Base-by-base conservation (phyloP, 257 asterid species). In the Solanum sitiens region DNA sequence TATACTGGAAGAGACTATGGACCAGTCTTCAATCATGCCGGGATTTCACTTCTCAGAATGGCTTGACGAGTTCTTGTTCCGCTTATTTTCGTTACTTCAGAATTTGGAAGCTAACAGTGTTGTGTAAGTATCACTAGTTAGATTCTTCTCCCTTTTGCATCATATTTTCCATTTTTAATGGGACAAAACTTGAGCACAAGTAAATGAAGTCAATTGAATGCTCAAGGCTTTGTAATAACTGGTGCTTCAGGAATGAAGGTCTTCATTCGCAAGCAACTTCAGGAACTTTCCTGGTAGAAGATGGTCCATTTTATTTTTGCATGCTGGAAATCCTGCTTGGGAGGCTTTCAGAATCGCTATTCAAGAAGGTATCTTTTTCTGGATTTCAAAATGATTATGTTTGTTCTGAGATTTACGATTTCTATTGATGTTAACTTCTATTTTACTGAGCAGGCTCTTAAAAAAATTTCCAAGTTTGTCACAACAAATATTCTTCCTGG, bases 31-130 rank as follows among this genome's bases (percentile, higher is more conserved):
- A 85, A 90, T 91, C 47, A 89, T 96, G 83, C 92, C 97, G 11
- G 94, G 95, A 83, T 91, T 97, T 91, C 87, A 84, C 88, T 95
- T 97, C 91, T 94, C 99, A 30, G 98, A 96, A 89, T 97, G 99
- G 99, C 99, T 97, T 80, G 99, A 97, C 83, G 99, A 97, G 95
- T 97, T 97, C 92, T 94, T 97, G 82, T 92, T 93, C 77, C 98
- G 99, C 87, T 90, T 97, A 72, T 97, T 97, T 94, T 89, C 99
- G 61, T 93, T 97, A 90, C 98, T 97, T 89, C 99, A 92, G 88
- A 95, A 97, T 93, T 91, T 97, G 96, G 99, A 96, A 93, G 96
- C 99, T 84, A 93, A 93, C 88, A 92, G 98, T 92, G 95, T 92
- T 89, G 87, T 97, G 99, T 97, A 96, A 94, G 98, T 89, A 89